A percentile compares a stretch with the other conserved stretches of the same genome.
phyloP scores from a whole-genome alignment of 352 stramenopile genomes.

The Blastocystis sp. region DNA sequence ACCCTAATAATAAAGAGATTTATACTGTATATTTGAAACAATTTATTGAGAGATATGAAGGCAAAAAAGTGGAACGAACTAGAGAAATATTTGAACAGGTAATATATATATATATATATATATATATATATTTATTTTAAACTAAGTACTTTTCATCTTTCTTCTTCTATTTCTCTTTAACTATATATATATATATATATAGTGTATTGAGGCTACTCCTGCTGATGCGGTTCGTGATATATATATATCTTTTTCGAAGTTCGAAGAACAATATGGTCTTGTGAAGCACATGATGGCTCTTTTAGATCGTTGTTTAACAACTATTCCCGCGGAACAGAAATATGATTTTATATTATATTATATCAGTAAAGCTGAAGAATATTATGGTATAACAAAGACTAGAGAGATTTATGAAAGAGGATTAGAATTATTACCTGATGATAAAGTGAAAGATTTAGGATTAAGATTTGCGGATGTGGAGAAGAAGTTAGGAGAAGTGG shows the following conservation, averaged over 20 bases:
- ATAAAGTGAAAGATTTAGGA: conserved; percentile 65
- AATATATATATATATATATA: neutral
- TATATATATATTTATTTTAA: conserved; percentile 43
- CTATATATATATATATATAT: neutral
- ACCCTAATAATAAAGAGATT: conserved; percentile 78
- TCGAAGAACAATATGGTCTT: conserved; percentile 86
- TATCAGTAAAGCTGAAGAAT: conserved; percentile 70
- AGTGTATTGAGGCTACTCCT: conserved; percentile 35
- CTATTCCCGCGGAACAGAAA: conserved; percentile 61
- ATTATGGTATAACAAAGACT: conserved; percentile 78
- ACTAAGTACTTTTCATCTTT: neutral
- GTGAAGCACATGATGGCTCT: conserved; percentile 78
- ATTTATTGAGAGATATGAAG: conserved; percentile 80
- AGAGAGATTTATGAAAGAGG: conserved; percentile 84
- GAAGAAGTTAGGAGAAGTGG: conserved; percentile 78
- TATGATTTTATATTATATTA: conserved; percentile 76
- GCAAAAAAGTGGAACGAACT: conserved; percentile 79
- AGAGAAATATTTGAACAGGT: conserved; percentile 82
- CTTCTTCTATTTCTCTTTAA: neutral
- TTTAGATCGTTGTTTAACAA: conserved; percentile 70
- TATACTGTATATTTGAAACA: conserved; percentile 78
- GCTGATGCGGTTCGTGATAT: conserved; percentile 38
- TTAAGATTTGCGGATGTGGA: conserved; percentile 85
- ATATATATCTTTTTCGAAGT: conserved; percentile 60
- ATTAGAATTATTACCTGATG: conserved; percentile 72